Percentiles rank a stretch among this genome's conserved stretches.
phyloP scores from a whole-genome alignment of 2,329 filamentous ascomycete species.

The Lachnum nothofagi region DNA sequence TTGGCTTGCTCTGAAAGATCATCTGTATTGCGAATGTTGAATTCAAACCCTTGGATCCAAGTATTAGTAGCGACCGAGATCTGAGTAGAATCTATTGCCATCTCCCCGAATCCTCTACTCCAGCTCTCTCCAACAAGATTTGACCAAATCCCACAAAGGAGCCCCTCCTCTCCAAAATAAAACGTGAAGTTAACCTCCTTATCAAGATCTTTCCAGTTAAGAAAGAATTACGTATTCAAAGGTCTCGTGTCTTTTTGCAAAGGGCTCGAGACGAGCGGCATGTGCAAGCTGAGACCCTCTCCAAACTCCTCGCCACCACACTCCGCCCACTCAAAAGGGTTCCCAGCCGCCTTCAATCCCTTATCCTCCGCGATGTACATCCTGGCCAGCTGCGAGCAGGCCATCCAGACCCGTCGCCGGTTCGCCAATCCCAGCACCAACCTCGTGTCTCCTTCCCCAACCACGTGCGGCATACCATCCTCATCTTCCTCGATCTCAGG shows the following conservation, averaged over 20 bases:
- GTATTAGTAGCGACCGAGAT: neutral
- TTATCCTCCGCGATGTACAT: neutral
- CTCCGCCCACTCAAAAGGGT: too few relatives aligned
- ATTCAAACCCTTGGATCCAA: conserved; percentile 4
- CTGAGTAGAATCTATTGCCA: neutral
- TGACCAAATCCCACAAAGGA: conserved; percentile 10
- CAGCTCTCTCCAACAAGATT: neutral
- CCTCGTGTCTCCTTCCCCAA: neutral
- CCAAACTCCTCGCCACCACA: neutral
- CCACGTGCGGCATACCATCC: too few relatives aligned
- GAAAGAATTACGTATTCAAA: conserved; percentile 3
- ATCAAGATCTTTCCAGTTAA: conserved; percentile 5
- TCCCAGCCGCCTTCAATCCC: too few relatives aligned
- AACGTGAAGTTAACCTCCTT: conserved; percentile 4
- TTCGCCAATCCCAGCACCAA: conserved; percentile 6
- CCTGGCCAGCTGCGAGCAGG: neutral
- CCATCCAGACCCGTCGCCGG: conserved; percentile 5
- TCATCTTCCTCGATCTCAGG: neutral
- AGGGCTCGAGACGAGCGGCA: conserved; percentile 11
- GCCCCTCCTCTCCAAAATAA: conserved; percentile 5
- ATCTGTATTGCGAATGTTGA: conserved; percentile 6
- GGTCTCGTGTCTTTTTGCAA: conserved; percentile 1
- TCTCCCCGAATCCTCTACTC: neutral
- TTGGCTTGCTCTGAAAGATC: neutral
- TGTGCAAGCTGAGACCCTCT: conserved; percentile 3